These are phyloP conservation scores for Malassezia japonica DNA, from an alignment of 1,284 basidiomycete genomes.

Conservation along the genomic window DNA sequence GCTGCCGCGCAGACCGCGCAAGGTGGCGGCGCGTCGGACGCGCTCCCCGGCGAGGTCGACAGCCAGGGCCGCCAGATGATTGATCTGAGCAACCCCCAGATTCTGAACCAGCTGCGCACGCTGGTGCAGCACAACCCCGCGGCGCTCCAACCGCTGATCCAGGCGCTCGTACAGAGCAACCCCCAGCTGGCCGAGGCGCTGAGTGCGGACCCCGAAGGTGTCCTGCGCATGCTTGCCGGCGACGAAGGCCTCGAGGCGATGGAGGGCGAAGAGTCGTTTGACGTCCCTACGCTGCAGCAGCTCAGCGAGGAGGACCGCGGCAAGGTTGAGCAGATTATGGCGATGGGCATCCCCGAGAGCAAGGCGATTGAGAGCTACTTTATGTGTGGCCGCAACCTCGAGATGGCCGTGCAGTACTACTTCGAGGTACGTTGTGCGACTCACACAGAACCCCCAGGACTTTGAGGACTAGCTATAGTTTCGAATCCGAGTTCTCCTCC, in stretches of 20 bases:
- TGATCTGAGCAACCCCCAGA: conserved; percentile 44
- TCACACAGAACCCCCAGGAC: conserved; percentile 18
- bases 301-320: conserved; percentile 33
- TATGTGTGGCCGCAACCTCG: conserved; percentile 46
- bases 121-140: conserved; percentile 44
- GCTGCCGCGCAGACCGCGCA: conserved; percentile 43
- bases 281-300: conserved; percentile 31
- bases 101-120: conserved; percentile 41
- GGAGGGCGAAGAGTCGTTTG: conserved; percentile 33
- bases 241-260: conserved; percentile 22
- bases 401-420: conserved; percentile 48
- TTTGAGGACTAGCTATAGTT: conserved; percentile 16
- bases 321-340: conserved; percentile 40
- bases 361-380: conserved; percentile 45
- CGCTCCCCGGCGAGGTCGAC: conserved; percentile 34
- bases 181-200: conserved; percentile 43
- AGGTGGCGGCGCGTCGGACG: conserved; percentile 16
- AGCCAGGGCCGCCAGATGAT: conserved; percentile 35
- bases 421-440: conserved; percentile 26
- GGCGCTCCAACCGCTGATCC: conserved; percentile 42
- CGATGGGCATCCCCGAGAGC: conserved; percentile 42
- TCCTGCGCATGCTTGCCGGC: conserved; percentile 36
- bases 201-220: conserved; percentile 40
- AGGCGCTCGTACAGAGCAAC: conserved; percentile 45
- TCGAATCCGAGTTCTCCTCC: not conserved